Evolutionary conservation across 495 filamentous ascomycete species (phyloP).

Genomic region (Cairneyella variabilis): DNA sequence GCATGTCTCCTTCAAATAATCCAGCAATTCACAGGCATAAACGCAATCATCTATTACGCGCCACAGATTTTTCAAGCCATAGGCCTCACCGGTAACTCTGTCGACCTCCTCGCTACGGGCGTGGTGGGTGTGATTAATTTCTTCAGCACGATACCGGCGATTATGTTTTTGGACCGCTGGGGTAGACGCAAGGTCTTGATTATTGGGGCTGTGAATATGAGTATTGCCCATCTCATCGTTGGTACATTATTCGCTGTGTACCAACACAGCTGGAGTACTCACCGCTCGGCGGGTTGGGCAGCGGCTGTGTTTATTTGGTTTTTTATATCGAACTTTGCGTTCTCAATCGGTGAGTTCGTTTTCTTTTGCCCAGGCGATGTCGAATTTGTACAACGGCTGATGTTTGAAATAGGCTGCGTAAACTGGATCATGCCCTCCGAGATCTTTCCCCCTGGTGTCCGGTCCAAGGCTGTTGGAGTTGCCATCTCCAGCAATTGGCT

Average conservation of each 20-base stretch:
- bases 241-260: conserved; percentile 65
- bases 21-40: conserved; percentile 46
- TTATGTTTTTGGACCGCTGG: conserved; percentile 58
- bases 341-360: conserved; percentile 23
- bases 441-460: conserved; percentile 57
- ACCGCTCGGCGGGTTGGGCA: conserved; percentile 67
- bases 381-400: conserved; percentile 21
- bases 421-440: conserved; percentile 65
- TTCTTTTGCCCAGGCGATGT: neutral
- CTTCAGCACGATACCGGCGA: conserved; percentile 56
- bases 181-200: conserved; percentile 52
- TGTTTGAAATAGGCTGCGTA: conserved; percentile 47
- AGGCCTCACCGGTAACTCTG: conserved; percentile 58
- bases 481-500: conserved; percentile 21
- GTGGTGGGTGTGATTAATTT: conserved; percentile 39
- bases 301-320: conserved; percentile 76
- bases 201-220: conserved; percentile 46
- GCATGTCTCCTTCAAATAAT: too few relatives aligned
- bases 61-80: conserved; percentile 55
- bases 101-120: conserved; percentile 42
- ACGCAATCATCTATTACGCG: conserved; percentile 26
- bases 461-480: conserved; percentile 43
- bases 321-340: conserved; percentile 73
- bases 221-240: conserved; percentile 56
- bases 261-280: conserved; percentile 47